These are phyloP conservation scores for Akebia trifoliata DNA, from an alignment of 164 flowering plant genomes.

Conservation along the genomic window DNA sequence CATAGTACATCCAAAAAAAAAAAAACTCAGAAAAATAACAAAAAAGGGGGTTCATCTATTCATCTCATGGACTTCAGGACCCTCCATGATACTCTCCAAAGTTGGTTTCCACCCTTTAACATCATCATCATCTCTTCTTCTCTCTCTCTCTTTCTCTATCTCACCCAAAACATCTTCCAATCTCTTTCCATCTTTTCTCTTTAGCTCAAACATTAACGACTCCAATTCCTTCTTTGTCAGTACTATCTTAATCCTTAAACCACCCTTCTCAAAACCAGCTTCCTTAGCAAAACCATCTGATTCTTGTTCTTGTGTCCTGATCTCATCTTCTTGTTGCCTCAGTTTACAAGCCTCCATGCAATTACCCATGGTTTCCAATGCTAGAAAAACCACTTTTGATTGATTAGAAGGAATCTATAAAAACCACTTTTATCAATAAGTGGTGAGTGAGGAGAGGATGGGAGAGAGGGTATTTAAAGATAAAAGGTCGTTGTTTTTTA, in stretches of 20 bases:
- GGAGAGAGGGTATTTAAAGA: too few species aligned
- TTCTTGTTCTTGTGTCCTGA: conserved; percentile 7
- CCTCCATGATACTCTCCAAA: conserved; percentile 54
- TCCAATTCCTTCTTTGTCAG: conserved; percentile 58
- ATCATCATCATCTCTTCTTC: conserved; percentile 3
- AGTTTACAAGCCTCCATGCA: conserved; percentile 4
- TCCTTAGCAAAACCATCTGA: conserved; percentile 5
- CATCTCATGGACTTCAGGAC: conserved; percentile 41
- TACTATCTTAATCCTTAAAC: conserved; percentile 49
- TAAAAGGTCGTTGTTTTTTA: too few species aligned
- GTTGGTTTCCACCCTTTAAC: conserved; percentile 49
- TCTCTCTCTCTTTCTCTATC: conserved; percentile 39
- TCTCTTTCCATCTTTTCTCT: conserved; percentile 30
- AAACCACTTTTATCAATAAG: too few species aligned
- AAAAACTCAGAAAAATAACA: too few species aligned
- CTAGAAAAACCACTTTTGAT: too few species aligned
- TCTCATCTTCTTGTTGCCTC: conserved; percentile 7
- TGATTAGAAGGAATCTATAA: too few species aligned
- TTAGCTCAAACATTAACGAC: conserved; percentile 43
- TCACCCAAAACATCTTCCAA: conserved; percentile 47
- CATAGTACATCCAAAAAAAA: too few species aligned
- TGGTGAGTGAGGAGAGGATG: too few species aligned
- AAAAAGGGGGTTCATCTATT: too few species aligned
- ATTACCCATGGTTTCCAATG: too few species aligned
- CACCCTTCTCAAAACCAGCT: conserved; percentile 13